Conservation (phyloP, 2,329 filamentous ascomycete species). For the Xylariaceae sp. region DNA sequence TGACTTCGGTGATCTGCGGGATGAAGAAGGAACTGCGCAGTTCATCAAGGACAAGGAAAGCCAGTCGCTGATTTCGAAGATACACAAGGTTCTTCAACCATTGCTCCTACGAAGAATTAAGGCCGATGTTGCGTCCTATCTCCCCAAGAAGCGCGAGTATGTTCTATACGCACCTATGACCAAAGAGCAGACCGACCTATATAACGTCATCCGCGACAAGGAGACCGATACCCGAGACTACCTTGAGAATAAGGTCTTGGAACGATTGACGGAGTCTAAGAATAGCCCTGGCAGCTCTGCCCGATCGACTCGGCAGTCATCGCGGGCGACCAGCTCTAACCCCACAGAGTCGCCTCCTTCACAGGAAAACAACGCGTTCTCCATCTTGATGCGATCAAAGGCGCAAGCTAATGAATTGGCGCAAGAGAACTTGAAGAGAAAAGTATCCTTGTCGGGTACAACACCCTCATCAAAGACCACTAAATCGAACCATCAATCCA, state of each 20-base stretch:
- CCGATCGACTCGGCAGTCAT: constrained; percentile 34
- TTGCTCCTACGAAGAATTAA: constrained; percentile 85
- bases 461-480: constrained; percentile 55
- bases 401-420: constrained; percentile 21
- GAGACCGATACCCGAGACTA: constrained; percentile 62
- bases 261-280: constrained; percentile 51
- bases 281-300: constrained; percentile 39
- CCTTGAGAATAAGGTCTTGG: constrained; percentile 71
- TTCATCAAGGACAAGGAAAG: constrained; percentile 74
- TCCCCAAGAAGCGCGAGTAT: constrained; percentile 97
- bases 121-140: constrained; percentile 79
- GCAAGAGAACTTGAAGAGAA: constrained; percentile 32
- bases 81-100: constrained; percentile 89
- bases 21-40: constrained; percentile 71
- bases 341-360: constrained; percentile 20
- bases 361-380: constrained; percentile 42
- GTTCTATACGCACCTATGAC: constrained; percentile 92
- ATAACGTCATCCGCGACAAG: constrained; percentile 59
- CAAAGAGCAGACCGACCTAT: constrained; percentile 83
- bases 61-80: constrained; percentile 73
- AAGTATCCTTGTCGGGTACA: constrained; percentile 31
- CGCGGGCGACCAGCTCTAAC: constrained; percentile 34
- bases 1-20: constrained; percentile 86
- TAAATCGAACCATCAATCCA: constrained; percentile 70
- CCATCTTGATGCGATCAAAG: constrained; percentile 47